Base-by-base conservation (phyloP, 495 filamentous ascomycete species). In the Daldinia vernicosa region DNA sequence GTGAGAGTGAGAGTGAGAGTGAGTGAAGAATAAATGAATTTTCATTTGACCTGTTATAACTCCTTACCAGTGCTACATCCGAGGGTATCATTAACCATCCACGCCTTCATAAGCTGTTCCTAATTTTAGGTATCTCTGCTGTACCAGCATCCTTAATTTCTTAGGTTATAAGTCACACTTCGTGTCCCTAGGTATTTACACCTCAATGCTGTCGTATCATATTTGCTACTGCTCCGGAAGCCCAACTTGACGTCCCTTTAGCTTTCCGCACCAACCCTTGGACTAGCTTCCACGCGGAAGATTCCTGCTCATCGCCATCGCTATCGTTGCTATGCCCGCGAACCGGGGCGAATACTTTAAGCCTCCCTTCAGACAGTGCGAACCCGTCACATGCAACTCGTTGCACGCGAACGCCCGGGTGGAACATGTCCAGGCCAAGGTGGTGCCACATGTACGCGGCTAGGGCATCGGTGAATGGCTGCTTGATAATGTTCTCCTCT, bases 321-420 rank as follows among this genome's bases (percentile, higher is more conserved):
- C 28, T 43, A 28, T 56, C 43, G 33, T 24, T 43, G 14, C 22
- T 28, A 11, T 14, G 45, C 1, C 40, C 35, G 9, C 63, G 62
- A 65, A n/a, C 37, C 2, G 70, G 67, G 9, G 63, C 69, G 8
- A 85, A 82, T 26, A 85, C 54, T 64, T 85, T 85, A 1, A 85
- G 32, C 28, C 80, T 66, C 8, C 76, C 77, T 26, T 84, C 82
- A 3, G 80, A 78, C 28, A 84, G 74, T 61, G 78, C 80, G 45
- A 84, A 85, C 0, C 81, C 82, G 4, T 79, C 81, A 47, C 82
- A 84, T 0, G 80, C 80, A 6, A 84, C 77, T 45, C 81, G 80
- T 12, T 63, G 69, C 33, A 85, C 70, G 33, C 83, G 72, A 1
- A 84, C 81, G 3, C 77, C 74, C 0, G 82, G 82, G 55, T 84